Conservation (phyloP, 1,284 basidiomycete genomes). For the Boletus hoseneyae region DNA sequence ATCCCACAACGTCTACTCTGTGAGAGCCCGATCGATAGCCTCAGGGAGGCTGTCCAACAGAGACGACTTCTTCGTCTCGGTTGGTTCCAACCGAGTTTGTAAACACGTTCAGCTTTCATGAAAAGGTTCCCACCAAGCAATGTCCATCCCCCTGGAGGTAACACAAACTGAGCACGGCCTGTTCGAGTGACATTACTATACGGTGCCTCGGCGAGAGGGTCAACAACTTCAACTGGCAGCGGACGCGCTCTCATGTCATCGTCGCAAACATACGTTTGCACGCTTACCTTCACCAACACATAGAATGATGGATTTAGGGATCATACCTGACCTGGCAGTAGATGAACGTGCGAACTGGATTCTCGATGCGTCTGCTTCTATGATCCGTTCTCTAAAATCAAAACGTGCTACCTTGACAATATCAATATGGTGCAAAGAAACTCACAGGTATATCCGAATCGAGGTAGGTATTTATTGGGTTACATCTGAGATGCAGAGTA, state of each 20-base stretch:
- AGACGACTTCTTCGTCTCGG: constrained; percentile 31
- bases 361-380: constrained; percentile 38
- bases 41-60: constrained; percentile 35
- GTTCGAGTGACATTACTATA: no score
- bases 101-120: no score
- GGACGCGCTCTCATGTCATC: no score
- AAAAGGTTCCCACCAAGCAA: no score
- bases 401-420: neutral
- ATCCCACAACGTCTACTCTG: neutral
- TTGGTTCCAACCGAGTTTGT: constrained; percentile 13
- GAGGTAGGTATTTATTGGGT: constrained; percentile 35
- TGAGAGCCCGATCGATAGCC: constrained; percentile 33
- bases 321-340: constrained; percentile 8
- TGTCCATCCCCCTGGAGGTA: no score
- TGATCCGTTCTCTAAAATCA: constrained; percentile 26
- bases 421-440: neutral
- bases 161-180: no score
- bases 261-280: no score
- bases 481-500: constrained; percentile 15
- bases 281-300: no score
- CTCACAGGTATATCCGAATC: constrained; percentile 35
- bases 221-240: no score
- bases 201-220: no score
- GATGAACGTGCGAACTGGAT: constrained; percentile 42
- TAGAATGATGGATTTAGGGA: neutral